Conservation (phyloP, 2,329 filamentous ascomycete genomes). For the Claviceps sp. region DNA sequence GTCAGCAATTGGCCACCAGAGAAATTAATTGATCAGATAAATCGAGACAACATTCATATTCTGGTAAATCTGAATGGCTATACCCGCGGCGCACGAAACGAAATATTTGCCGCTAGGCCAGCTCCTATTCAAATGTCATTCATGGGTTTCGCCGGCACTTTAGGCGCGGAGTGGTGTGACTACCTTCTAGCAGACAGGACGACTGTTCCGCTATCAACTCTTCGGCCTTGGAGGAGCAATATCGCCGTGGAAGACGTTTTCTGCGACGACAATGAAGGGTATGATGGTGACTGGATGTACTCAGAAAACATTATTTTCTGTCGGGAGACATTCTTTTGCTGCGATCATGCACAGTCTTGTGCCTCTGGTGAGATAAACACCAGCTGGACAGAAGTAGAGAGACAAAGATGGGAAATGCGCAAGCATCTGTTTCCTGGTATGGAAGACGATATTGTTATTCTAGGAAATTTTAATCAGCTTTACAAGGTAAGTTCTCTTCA, state of each 20-base stretch:
- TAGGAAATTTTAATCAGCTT: conserved; percentile 96
- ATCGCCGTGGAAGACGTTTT: conserved; percentile 59
- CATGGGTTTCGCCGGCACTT: conserved; percentile 94
- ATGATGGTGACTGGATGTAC: conserved; percentile 78
- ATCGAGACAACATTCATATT: conserved; percentile 81
- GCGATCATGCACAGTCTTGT: conserved; percentile 86
- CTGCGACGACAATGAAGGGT: conserved; percentile 50
- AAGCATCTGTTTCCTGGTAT: conserved; percentile 80
- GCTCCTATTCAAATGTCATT: conserved; percentile 98
- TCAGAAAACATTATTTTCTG: conserved; percentile 95
- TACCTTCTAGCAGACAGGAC: conserved; percentile 86
- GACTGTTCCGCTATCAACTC: conserved; percentile 68
- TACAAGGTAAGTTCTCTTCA: conserved; percentile 63
- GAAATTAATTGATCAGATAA: conserved; percentile 71
- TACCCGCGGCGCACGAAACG: conserved; percentile 89
- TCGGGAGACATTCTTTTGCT: conserved; percentile 93
- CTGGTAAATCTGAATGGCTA: conserved; percentile 97
- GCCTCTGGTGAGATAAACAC: conserved; percentile 53
- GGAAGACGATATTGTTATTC: conserved; percentile 71
- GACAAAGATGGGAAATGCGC: conserved; percentile 78
- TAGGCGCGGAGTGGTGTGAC: conserved; percentile 97
- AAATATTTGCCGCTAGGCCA: conserved; percentile 88
- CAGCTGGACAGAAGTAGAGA: conserved; percentile 74
- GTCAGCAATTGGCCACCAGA: conserved; percentile 79
- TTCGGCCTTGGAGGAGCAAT: conserved; percentile 69